Percentiles rank a stretch among this genome's conserved stretches.
Conservation (phyloP, 306 rosid genomes). For the Begonia masoniana region DNA sequence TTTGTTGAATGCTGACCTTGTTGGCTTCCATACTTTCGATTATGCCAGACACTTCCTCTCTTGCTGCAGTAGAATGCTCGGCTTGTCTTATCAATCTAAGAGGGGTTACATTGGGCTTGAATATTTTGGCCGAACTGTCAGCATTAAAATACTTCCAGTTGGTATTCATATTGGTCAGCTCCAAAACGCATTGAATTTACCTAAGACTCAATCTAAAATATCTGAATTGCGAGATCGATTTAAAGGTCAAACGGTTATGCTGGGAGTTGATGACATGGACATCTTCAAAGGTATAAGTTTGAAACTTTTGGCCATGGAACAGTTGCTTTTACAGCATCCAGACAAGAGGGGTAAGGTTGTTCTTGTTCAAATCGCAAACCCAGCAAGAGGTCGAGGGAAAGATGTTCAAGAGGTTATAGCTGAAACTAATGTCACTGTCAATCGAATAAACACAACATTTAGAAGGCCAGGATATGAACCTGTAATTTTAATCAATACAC, state of each 20-base stretch:
- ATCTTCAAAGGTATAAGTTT: conserved; percentile 79
- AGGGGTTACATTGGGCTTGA: conserved; percentile 89
- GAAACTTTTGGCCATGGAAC: conserved; percentile 86
- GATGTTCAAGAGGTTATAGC: conserved; percentile 65
- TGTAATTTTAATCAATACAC: conserved; percentile 55
- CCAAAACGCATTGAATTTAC: conserved; percentile 41
- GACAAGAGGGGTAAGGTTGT: conserved; percentile 75
- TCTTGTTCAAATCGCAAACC: conserved; percentile 75
- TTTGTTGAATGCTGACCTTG: conserved; percentile 69
- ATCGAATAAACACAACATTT: conserved; percentile 46
- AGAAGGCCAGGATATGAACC: conserved; percentile 65
- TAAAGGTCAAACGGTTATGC: conserved; percentile 54
- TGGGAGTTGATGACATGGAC: conserved; percentile 76
- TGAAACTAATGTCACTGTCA: conserved; percentile 56
- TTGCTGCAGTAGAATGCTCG: conserved; percentile 87
- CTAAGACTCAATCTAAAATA: conserved; percentile 55
- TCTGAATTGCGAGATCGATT: conserved; percentile 48
- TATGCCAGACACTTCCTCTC: conserved; percentile 88
- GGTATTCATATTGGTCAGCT: conserved; percentile 85
- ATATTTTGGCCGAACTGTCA: conserved; percentile 82
- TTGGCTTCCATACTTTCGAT: conserved; percentile 88
- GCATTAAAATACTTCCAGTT: conserved; percentile 62
- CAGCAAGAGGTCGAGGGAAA: conserved; percentile 82
- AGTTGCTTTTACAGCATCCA: conserved; percentile 64
- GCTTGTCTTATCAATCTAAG: conserved; percentile 69